phyloP scores from a whole-genome alignment of 73 alveolate genomes.

The Tetrahymena thermophila region DNA sequence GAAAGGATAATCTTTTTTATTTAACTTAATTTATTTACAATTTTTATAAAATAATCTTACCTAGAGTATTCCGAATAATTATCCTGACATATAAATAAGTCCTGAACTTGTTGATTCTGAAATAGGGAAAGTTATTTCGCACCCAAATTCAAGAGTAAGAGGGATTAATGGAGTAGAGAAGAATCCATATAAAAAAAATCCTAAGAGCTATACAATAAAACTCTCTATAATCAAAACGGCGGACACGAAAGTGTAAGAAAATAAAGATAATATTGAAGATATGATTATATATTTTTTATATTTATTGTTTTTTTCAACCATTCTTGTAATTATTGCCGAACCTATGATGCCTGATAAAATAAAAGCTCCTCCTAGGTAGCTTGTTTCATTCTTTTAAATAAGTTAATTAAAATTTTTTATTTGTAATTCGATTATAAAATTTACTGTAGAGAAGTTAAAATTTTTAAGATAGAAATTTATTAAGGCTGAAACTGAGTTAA shows the following conservation, averaged over 20 bases:
- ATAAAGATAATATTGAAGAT: conserved; percentile 1
- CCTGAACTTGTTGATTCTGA: conserved; percentile 82
- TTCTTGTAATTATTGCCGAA: conserved; percentile 39
- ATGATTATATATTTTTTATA: conserved; percentile 38
- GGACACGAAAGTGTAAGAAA: neutral
- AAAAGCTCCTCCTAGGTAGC: conserved; percentile 55
- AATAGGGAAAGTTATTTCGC: conserved; percentile 81
- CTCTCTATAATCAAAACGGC: conserved; percentile 4
- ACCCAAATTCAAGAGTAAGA: conserved; percentile 63
- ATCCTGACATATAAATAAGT: conserved; percentile 56
- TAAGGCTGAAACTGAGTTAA: conserved; percentile 53
- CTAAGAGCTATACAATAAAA: conserved; percentile 2
- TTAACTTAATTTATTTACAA: too few relatives aligned
- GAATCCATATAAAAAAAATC: conserved; percentile 54
- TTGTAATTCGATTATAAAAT: neutral
- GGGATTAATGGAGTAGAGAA: conserved; percentile 71
- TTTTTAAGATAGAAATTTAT: conserved; percentile 26
- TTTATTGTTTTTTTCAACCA: conserved; percentile 39
- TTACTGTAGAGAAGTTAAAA: conserved; percentile 34
- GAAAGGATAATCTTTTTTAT: neutral
- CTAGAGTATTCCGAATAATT: conserved; percentile 56
- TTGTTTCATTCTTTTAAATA: conserved; percentile 30
- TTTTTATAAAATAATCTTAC: neutral
- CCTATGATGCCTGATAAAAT: conserved; percentile 65
- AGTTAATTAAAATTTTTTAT: neutral